phyloP scores from a whole-genome alignment of 2,329 filamentous ascomycete species.

The Massarina eburnea region DNA sequence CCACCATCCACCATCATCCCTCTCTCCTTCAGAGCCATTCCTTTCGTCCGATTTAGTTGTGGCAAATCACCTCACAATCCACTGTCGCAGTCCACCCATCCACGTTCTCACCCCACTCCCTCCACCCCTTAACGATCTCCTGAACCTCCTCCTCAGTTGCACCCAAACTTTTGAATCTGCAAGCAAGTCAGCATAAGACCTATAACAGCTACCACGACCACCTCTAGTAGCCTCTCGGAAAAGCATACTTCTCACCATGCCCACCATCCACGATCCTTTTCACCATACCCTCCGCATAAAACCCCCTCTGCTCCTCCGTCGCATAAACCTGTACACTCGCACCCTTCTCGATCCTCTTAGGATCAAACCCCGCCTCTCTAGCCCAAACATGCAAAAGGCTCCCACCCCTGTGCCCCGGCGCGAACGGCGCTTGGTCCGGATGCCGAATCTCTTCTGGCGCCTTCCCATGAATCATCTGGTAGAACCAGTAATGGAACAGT shows the following conservation, averaged over 20 bases:
- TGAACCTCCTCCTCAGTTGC: constrained; percentile 36
- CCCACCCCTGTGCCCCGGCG: constrained; percentile 15
- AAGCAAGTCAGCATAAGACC: background rate
- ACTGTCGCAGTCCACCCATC: constrained; percentile 36
- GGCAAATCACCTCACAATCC: constrained; percentile 34
- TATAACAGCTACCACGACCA: background rate
- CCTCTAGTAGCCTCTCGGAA: background rate
- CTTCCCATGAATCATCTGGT: constrained; percentile 36
- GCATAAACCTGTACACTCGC: constrained; percentile 7
- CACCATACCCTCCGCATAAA: constrained; percentile 21
- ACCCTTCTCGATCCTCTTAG: constrained; percentile 15
- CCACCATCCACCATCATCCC: too few relatives aligned
- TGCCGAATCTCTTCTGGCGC: constrained; percentile 3
- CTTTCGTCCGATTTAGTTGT: background rate
- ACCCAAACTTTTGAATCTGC: constrained; percentile 21
- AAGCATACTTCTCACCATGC: constrained; percentile 22
- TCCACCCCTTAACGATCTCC: constrained; percentile 35
- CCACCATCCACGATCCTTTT: constrained; percentile 17
- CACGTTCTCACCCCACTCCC: constrained; percentile 33
- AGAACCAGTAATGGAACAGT: constrained; percentile 32
- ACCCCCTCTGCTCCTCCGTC: constrained; percentile 22
- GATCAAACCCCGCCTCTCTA: constrained; percentile 19
- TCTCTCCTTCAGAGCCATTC: too few relatives aligned
- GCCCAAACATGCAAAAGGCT: constrained; percentile 31
- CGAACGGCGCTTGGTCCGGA: constrained; percentile 21